phyloP scores from a whole-genome alignment of 768 basidiomycete species.

The Boletus sp. region DNA sequence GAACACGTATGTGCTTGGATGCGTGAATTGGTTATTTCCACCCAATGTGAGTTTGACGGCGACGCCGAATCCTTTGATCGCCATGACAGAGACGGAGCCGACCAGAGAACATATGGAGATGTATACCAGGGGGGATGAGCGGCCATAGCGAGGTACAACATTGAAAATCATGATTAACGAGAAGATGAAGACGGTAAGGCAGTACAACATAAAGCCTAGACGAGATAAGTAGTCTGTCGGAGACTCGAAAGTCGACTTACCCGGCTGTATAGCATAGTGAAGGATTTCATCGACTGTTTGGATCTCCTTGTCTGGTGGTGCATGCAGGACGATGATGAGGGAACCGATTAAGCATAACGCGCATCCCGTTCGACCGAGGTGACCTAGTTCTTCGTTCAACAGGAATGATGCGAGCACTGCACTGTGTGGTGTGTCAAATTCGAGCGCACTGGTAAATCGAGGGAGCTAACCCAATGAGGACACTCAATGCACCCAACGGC shows the following conservation, averaged over 20 bases:
- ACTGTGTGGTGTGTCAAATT: slow-evolving; percentile 39
- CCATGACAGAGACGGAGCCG: slow-evolving; percentile 97
- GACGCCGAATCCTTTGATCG: slow-evolving; percentile 96
- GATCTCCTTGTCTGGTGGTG: slow-evolving; percentile 92
- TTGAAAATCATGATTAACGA: slow-evolving; percentile 82
- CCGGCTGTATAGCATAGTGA: slow-evolving; percentile 88
- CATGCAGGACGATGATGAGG: slow-evolving; percentile 92
- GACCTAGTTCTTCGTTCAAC: slow-evolving; percentile 90
- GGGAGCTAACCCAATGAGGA: slow-evolving; percentile 81
- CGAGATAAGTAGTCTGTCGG: slow-evolving; percentile 7
- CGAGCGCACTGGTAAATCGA: not conserved
- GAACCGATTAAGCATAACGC: slow-evolving; percentile 82
- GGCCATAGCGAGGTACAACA: slow-evolving; percentile 82
- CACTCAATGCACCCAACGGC: slow-evolving; percentile 93
- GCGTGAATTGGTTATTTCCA: slow-evolving; percentile 93
- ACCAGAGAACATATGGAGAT: slow-evolving; percentile 95
- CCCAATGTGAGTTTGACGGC: slow-evolving; percentile 91
- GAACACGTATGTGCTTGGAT: slow-evolving; percentile 96
- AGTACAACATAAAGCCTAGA: slow-evolving; percentile 87
- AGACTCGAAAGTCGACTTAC: slow-evolving; percentile 40
- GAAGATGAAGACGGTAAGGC: slow-evolving; percentile 79
- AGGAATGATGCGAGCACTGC: slow-evolving; percentile 93
- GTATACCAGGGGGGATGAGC: slow-evolving; percentile 85
- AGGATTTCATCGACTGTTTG: slow-evolving; percentile 93
- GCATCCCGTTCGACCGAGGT: slow-evolving; percentile 86